Percentiles rank a stretch among this genome's conserved stretches.
Conservation (phyloP, 2,329 filamentous ascomycete genomes). For the Beauveria scarabaeidicola region DNA sequence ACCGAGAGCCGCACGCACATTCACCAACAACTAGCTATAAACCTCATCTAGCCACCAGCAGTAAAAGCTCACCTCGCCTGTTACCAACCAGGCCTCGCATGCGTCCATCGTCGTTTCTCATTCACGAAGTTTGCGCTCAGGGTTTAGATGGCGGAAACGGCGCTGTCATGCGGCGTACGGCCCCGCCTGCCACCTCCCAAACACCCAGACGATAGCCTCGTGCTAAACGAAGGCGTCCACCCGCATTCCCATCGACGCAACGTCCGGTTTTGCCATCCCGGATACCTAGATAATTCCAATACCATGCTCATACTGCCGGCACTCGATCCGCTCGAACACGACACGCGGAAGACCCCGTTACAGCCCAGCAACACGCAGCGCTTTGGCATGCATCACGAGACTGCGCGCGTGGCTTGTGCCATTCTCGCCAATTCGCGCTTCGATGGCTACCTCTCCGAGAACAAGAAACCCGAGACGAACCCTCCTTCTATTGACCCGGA, state of each 20-base stretch:
- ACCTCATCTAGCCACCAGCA: no score
- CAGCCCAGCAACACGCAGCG: not conserved
- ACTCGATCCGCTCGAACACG: not conserved
- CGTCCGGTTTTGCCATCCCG: not conserved
- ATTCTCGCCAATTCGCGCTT: not conserved
- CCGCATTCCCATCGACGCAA: not conserved
- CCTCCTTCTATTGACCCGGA: not conserved
- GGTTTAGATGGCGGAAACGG: not conserved
- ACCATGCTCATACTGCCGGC: not conserved
- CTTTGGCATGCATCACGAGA: not conserved
- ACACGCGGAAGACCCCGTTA: not conserved
- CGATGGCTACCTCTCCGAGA: not conserved
- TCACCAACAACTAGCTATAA: no score
- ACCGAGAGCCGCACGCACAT: no score
- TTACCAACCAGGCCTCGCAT: no score
- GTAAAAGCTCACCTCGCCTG: no score
- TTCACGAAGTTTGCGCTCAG: no score
- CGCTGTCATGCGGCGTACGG: not conserved
- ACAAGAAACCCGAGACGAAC: not conserved
- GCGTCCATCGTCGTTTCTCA: no score
- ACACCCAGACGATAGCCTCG: not conserved
- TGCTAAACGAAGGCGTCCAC: not conserved
- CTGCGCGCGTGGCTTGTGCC: not conserved
- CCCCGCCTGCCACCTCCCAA: not conserved
- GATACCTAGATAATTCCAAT: not conserved